phyloP scores from a whole-genome alignment of 805 yeast genomes.

The Candida fluviatilis region DNA sequence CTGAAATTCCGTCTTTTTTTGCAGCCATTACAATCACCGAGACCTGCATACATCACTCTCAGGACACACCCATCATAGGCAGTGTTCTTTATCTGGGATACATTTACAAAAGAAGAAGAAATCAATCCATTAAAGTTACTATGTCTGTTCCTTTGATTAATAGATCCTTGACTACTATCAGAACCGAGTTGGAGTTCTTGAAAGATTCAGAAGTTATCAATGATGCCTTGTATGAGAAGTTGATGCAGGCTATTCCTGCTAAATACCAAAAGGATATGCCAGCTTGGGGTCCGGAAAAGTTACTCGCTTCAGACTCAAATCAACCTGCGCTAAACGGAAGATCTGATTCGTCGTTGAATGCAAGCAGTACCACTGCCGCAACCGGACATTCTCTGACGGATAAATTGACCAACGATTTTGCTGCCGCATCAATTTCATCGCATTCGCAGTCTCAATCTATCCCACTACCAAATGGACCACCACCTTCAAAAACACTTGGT shows the following conservation, averaged over 20 bases:
- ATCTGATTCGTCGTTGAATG: too few species aligned
- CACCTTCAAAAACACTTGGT: slow-evolving; percentile 20
- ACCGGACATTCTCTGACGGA: slow-evolving; percentile 6
- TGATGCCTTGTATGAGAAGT: slow-evolving; percentile 47
- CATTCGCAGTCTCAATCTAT: slow-evolving; percentile 17
- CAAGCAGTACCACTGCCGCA: too few species aligned
- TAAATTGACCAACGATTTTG: slow-evolving; percentile 7
- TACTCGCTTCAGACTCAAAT: slow-evolving; percentile 6
- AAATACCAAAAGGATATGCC: slow-evolving; percentile 49
- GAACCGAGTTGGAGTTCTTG: slow-evolving; percentile 78
- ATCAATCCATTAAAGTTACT: too few species aligned
- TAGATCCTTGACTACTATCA: slow-evolving; percentile 70
- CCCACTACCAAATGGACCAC: slow-evolving; percentile 16
- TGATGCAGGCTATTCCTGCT: slow-evolving; percentile 51
- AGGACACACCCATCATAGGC: too few species aligned
- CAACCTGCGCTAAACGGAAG: slow-evolving; percentile 1
- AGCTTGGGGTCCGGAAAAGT: slow-evolving; percentile 42
- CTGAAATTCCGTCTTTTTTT: too few species aligned
- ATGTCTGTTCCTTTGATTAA: slow-evolving; percentile 61
- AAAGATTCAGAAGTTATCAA: slow-evolving; percentile 70
- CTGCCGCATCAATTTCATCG: slow-evolving; percentile 10
- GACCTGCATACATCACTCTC: too few species aligned
- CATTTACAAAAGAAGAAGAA: too few species aligned
- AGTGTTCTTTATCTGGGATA: too few species aligned
- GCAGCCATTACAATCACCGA: too few species aligned